Evolutionary conservation across 2,329 filamentous ascomycete genomes (phyloP).

Genomic region (Coniochaeta sp.): DNA sequence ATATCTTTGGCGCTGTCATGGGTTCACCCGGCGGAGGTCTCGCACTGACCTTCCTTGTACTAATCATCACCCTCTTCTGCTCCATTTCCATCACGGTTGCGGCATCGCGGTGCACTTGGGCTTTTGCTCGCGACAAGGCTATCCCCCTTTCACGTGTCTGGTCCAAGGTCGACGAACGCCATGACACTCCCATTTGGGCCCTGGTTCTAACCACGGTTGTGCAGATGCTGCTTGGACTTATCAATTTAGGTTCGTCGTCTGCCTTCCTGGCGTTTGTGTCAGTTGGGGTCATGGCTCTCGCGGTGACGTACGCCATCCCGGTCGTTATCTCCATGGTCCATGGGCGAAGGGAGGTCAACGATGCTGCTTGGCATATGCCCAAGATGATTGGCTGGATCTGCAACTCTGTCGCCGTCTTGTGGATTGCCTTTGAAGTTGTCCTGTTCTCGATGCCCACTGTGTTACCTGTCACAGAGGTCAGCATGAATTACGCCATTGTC

Average conservation of each 20-base stretch:
- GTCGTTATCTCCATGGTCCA: conserved; percentile 42
- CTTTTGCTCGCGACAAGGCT: conserved; percentile 52
- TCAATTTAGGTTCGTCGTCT: conserved; percentile 49
- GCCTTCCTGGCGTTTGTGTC: conserved; percentile 50
- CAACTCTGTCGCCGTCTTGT: conserved; percentile 37
- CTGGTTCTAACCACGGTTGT: conserved; percentile 46
- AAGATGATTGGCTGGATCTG: conserved; percentile 30
- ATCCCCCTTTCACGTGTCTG: conserved; percentile 43
- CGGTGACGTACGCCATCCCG: conserved; percentile 47
- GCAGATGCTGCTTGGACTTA: conserved; percentile 45
- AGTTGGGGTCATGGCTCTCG: conserved; percentile 48
- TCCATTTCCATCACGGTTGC: conserved; percentile 61
- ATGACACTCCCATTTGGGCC: conserved; percentile 47
- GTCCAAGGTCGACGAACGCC: conserved; percentile 41
- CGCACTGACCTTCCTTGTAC: conserved; percentile 41
- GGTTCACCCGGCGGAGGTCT: conserved; percentile 43
- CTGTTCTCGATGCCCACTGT: conserved; percentile 46
- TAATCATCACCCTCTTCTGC: conserved; percentile 50
- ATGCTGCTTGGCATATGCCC: conserved; percentile 40
- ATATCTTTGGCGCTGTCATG: conserved; percentile 43
- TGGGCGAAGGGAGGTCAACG: conserved; percentile 35
- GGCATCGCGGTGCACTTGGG: conserved; percentile 58
- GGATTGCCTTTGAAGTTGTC: conserved; percentile 44
- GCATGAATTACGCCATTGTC: conserved; percentile 50
- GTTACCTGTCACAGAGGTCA: conserved; percentile 34